Conservation (phyloP, 202 grass and related monocot genomes). For the Zoysia matrella region DNA sequence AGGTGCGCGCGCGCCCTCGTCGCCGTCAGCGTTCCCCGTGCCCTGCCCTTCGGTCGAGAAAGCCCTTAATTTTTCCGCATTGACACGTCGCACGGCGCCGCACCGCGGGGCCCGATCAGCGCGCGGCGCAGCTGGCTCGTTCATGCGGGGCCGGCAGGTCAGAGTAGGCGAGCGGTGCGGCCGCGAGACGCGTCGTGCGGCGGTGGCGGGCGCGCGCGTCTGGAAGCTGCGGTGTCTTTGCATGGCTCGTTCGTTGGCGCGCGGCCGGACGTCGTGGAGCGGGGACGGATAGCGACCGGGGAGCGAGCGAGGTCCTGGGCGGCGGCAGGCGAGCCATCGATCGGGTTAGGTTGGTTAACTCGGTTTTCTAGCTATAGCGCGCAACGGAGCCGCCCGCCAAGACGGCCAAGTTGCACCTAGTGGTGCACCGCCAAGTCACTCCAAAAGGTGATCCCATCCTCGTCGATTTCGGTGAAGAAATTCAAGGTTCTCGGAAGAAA, state of each 20-base stretch:
- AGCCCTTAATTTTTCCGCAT: no score
- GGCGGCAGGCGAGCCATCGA: no score
- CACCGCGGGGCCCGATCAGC: background rate
- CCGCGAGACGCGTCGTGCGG: slow-evolving; percentile 14
- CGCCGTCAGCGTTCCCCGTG: no score
- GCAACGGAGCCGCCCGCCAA: background rate
- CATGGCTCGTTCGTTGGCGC: background rate
- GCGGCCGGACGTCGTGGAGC: no score
- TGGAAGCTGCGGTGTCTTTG: slow-evolving; percentile 26
- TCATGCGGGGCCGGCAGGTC: background rate
- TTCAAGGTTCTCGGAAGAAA: no score
- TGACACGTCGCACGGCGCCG: no score
- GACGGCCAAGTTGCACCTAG: background rate
- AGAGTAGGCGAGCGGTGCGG: background rate
- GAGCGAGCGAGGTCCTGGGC: no score
- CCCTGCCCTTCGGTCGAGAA: no score
- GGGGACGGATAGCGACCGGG: no score
- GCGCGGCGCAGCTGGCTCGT: background rate
- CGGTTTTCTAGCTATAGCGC: background rate
- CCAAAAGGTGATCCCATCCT: background rate
- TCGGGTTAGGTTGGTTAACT: slow-evolving; percentile 1
- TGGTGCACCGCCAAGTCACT: background rate
- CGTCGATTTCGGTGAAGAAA: background rate
- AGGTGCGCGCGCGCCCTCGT: slow-evolving; percentile 1
- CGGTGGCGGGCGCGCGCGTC: background rate